Percentiles rank a stretch among this genome's conserved stretches.
These are phyloP conservation scores for Tuber umbilicatum DNA, from an alignment of 495 filamentous ascomycete species.

Conservation along the genomic window DNA sequence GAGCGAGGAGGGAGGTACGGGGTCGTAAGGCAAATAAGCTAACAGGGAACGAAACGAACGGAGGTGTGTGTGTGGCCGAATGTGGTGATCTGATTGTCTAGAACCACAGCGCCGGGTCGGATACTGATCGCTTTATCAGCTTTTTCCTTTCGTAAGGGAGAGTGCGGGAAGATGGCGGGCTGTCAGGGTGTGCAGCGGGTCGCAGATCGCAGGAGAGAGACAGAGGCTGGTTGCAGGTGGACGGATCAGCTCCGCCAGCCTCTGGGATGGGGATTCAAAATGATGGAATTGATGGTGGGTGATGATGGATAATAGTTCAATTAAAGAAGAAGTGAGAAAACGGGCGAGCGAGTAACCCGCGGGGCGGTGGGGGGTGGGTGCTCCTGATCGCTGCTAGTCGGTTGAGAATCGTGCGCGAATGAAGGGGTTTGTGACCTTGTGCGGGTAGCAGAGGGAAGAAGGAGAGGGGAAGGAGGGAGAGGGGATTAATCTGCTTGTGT, in stretches of 20 bases:
- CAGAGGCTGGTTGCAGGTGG: constrained; percentile 35
- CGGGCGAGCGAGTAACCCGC: constrained; percentile 6
- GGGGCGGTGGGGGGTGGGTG: constrained; percentile 2
- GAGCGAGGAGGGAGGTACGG: constrained; percentile 1
- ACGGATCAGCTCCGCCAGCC: constrained; percentile 35
- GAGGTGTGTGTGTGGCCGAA: constrained; percentile 20
- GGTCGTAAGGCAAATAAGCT: constrained; percentile 8
- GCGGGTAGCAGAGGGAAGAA: constrained; percentile 17
- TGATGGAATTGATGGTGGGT: constrained; percentile 30
- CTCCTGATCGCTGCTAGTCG: constrained; percentile 5
- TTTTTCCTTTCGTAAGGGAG: constrained; percentile 7
- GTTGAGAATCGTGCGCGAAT: constrained; percentile 9
- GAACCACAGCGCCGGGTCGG: constrained; percentile 31
- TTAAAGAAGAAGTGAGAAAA: background rate
- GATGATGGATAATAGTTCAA: constrained; percentile 11
- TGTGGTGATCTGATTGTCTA: constrained; percentile 18
- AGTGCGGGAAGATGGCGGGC: constrained; percentile 31
- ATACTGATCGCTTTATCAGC: constrained; percentile 26
- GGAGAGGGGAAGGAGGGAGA: constrained; percentile 19
- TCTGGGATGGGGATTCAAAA: constrained; percentile 26
- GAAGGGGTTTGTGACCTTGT: constrained; percentile 15
- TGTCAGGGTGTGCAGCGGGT: constrained; percentile 38
- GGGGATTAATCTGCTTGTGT: constrained; percentile 23
- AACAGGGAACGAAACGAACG: constrained; percentile 9
- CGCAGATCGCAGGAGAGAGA: constrained; percentile 38